phyloP scores from a whole-genome alignment of 2,329 filamentous ascomycete species.

The Paecilomyces niveus region DNA sequence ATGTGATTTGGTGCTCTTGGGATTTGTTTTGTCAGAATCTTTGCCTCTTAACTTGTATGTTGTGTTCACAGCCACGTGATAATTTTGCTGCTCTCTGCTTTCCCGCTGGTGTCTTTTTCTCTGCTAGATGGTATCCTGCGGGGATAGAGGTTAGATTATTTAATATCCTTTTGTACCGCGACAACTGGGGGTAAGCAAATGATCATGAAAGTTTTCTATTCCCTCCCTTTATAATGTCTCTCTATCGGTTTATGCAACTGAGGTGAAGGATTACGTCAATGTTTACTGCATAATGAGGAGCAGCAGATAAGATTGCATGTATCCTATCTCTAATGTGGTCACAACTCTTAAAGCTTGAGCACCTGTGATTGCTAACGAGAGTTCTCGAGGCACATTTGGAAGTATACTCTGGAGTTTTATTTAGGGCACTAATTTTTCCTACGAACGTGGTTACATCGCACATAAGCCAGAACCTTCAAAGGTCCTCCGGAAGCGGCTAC shows the following conservation, averaged over 20 bases:
- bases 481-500: constrained; percentile 11
- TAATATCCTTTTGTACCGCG: neutral
- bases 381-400: neutral
- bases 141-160: neutral
- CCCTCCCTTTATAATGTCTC: neutral
- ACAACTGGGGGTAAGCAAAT: neutral
- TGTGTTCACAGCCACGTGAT: no score
- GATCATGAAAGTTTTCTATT: neutral
- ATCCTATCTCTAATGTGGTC: neutral
- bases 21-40: no score
- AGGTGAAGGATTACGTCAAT: neutral
- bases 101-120: no score
- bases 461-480: neutral
- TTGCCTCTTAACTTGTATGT: no score
- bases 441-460: neutral
- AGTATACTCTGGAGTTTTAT: neutral
- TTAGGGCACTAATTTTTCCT: neutral
- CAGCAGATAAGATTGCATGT: neutral
- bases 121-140: no score
- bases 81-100: no score
- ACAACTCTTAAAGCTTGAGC: no score
- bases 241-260: neutral
- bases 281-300: neutral
- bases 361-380: no score
- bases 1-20: neutral